phyloP scores from a whole-genome alignment of 345 rosid species.

The Odontarrhena argentea region DNA sequence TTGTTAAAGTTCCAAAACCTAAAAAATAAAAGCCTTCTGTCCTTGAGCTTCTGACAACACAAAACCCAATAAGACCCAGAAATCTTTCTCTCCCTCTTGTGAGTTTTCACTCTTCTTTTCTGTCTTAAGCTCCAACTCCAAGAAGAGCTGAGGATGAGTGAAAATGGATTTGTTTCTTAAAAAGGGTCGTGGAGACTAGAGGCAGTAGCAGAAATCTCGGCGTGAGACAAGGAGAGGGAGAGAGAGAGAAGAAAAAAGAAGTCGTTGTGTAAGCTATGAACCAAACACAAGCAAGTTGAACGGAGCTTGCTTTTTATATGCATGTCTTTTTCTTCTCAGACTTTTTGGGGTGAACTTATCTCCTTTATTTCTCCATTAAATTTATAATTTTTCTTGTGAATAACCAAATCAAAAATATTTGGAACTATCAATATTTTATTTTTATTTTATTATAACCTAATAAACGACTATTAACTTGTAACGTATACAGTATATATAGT shows the following conservation, averaged over 20 bases:
- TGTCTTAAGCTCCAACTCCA: not conserved
- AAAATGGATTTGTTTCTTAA: slow-evolving; percentile 27
- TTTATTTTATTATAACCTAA: not conserved
- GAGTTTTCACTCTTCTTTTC: slow-evolving; percentile 3
- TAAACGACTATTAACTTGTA: not conserved
- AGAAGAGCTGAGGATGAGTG: slow-evolving; percentile 8
- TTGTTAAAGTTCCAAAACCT: slow-evolving; percentile 41
- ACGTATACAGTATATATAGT: not conserved
- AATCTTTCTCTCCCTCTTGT: slow-evolving; percentile 28
- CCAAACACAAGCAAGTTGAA: slow-evolving; percentile 10
- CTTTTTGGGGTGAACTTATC: not conserved
- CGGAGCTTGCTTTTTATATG: slow-evolving; percentile 8
- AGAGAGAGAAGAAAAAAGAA: slow-evolving; percentile 5
- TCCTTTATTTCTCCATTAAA: slow-evolving; percentile 1
- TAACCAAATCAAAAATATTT: too few species aligned
- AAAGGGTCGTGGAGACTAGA: slow-evolving; percentile 19
- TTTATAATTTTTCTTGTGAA: not conserved
- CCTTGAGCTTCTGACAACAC: slow-evolving; percentile 35
- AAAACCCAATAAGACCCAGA: slow-evolving; percentile 32
- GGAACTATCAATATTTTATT: not conserved
- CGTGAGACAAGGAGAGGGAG: slow-evolving; percentile 28
- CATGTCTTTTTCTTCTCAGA: slow-evolving; percentile 23
- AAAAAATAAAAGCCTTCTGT: slow-evolving; percentile 31
- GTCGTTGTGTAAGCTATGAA: slow-evolving; percentile 9
- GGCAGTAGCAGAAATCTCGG: slow-evolving; percentile 36